These are phyloP conservation scores for Drosera capensis DNA, from an alignment of 148 eudicot genomes.

Conservation along the genomic window DNA sequence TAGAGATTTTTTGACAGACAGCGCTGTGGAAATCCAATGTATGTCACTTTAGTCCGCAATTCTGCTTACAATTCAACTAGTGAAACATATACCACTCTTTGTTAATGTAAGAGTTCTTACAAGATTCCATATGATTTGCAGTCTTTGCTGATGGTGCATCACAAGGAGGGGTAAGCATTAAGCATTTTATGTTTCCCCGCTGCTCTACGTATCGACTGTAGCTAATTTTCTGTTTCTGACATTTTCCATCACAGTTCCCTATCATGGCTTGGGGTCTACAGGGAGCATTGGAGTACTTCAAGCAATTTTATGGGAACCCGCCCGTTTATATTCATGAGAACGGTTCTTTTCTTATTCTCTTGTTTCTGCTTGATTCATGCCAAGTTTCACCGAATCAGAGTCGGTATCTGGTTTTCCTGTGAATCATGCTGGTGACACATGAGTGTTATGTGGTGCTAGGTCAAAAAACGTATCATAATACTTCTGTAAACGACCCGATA, in stretches of 20 bases:
- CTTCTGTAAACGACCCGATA: slow-evolving; percentile 16
- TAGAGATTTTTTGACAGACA: slow-evolving; percentile 31
- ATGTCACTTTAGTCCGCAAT: slow-evolving; percentile 6
- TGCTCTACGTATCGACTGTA: too few relatives aligned
- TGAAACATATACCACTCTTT: background rate
- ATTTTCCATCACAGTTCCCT: slow-evolving; percentile 12
- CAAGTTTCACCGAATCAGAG: background rate
- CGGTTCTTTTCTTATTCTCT: slow-evolving; percentile 18
- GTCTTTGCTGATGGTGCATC: background rate
- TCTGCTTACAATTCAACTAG: background rate
- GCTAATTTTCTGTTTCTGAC: background rate
- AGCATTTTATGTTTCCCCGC: background rate
- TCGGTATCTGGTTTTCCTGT: background rate
- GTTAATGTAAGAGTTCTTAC: background rate
- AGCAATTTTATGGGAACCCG: slow-evolving; percentile 28
- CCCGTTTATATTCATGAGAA: slow-evolving; percentile 34
- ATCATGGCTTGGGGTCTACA: slow-evolving; percentile 20
- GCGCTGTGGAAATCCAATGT: slow-evolving; percentile 21
- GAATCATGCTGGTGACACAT: background rate
- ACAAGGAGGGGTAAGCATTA: background rate
- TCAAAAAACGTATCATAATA: slow-evolving; percentile 10
- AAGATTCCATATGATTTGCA: background rate
- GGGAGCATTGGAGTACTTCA: slow-evolving; percentile 23
- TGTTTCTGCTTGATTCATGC: too few relatives aligned
- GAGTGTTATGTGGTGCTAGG: slow-evolving; percentile 13